A percentile compares a stretch with the other conserved stretches of the same genome.
phyloP scores from a whole-genome alignment of 345 rosid species.

The Brassica cretica region DNA sequence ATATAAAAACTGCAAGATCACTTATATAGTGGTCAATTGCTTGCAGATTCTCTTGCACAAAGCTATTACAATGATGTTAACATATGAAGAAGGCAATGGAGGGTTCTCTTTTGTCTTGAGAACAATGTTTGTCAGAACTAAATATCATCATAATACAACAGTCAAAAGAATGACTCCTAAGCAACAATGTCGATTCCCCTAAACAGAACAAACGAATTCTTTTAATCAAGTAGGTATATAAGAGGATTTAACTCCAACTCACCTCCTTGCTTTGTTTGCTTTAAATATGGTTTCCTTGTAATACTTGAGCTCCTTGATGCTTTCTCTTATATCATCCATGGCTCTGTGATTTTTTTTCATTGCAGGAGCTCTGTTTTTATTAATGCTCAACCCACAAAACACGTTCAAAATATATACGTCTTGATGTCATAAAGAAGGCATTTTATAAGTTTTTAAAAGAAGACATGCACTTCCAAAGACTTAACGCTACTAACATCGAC shows the following conservation, averaged over 20 bases:
- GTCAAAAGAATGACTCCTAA: not conserved
- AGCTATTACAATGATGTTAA: too few species aligned
- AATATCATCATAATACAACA: not conserved
- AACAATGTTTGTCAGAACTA: not conserved
- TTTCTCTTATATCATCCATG: constrained; percentile 86
- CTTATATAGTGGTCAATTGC: too few species aligned
- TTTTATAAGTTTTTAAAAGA: constrained; percentile 31
- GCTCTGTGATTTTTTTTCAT: constrained; percentile 80
- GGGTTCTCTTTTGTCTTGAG: too few species aligned
- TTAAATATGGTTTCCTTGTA: constrained; percentile 76
- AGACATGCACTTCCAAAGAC: constrained; percentile 68
- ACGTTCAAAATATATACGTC: not conserved
- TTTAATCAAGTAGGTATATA: too few species aligned
- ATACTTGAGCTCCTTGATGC: constrained; percentile 73
- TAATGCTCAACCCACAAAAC: constrained; percentile 39
- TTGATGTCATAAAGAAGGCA: not conserved
- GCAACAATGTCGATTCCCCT: not conserved
- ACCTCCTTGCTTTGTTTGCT: constrained; percentile 43
- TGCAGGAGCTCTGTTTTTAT: constrained; percentile 60
- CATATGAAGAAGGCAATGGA: too few species aligned
- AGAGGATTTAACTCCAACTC: constrained; percentile 21
- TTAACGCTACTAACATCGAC: constrained; percentile 93
- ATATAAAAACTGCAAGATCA: too few species aligned
- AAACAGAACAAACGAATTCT: too few species aligned
- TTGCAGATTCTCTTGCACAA: too few species aligned